Base-by-base conservation (phyloP, 2,329 filamentous ascomycete species). In the Cladobotryum mycophilum region DNA sequence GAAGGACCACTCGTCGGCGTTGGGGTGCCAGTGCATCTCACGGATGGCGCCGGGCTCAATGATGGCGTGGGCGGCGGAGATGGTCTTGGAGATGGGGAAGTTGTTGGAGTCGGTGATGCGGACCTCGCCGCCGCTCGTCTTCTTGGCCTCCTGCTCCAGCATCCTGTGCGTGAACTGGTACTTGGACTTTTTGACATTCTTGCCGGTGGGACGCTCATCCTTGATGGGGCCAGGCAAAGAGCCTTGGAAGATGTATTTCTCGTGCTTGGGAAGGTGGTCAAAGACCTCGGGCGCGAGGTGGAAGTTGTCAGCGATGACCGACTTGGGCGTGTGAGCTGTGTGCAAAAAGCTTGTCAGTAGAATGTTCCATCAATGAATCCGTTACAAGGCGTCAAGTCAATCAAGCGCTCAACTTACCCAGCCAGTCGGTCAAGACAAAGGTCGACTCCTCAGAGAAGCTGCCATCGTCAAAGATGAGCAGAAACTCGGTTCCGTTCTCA, bases 1-100 rank as follows among this genome's bases (percentile, higher is more conserved):
- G 67, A 87, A 91, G 6, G 82, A 86, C 86, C 86, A 91, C 65
- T 90, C 86, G 60, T 90, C 87, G 12, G 85, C 85, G 41, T 81
- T 82, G 1, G 86, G 85, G 62, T 91, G 87, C 87, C 87, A 91
- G 71, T 91, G 87, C 76, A 91, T 89, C 69, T 89, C 86, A 9
- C 86, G 79, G 63, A 90, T 73, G 0, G 84, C 85, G 13, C 85
- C 85, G 0, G 86, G 86, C 56, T 85, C 73, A 54, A 91, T 86
- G 36, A 79, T 78, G 15, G 88, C 78, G 60, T 89, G 78, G 1
- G 85, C 87, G 1, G 86, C 86, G 0, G 86, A 85, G 17, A 90
- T 78, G 0, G 83, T 86, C 65, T 80, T 83, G 42, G 86, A 87
- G 54, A 89, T 78, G 30, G 82, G 81, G 63, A 92, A 91, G 67